Evolutionary conservation across 2,329 filamentous ascomycete genomes (phyloP).

Genomic region (Fusarium cyanostomum): DNA sequence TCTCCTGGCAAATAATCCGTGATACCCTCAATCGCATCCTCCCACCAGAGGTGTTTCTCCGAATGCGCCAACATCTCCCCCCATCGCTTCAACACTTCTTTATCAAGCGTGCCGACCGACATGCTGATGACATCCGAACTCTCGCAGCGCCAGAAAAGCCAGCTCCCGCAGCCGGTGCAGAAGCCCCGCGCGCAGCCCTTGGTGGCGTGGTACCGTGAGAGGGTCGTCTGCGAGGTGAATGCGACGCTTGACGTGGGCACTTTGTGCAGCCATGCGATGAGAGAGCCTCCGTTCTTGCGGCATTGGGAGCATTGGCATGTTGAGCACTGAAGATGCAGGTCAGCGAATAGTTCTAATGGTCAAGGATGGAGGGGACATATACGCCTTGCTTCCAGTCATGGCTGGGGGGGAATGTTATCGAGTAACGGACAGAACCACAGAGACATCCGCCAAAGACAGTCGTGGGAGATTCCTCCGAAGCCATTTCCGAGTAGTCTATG

Average conservation of each 20-base stretch:
- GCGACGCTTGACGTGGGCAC: constrained; percentile 49
- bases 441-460: constrained; percentile 62
- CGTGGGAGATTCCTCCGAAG: constrained; percentile 43
- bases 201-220: constrained; percentile 54
- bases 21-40: constrained; percentile 58
- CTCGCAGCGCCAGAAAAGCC: constrained; percentile 57
- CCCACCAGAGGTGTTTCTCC: constrained; percentile 53
- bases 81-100: constrained; percentile 52
- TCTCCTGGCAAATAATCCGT: constrained; percentile 53
- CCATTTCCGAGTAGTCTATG: constrained; percentile 20
- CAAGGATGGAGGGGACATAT: constrained; percentile 8
- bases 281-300: constrained; percentile 60
- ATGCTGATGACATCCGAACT: constrained; percentile 45
- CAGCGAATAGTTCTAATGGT: neutral
- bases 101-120: constrained; percentile 57
- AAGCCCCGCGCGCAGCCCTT: constrained; percentile 55
- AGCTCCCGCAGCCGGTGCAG: constrained; percentile 59
- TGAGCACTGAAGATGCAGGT: constrained; percentile 45
- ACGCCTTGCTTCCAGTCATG: constrained; percentile 55
- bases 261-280: constrained; percentile 55
- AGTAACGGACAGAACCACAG: constrained; percentile 60
- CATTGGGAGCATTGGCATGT: constrained; percentile 67
- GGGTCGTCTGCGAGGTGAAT: constrained; percentile 47
- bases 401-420: constrained; percentile 54
- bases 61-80: constrained; percentile 52